Base-by-base conservation (phyloP, 371 early-diverging fungal genomes). In the Homolaphlyctis polyrhiza region DNA sequence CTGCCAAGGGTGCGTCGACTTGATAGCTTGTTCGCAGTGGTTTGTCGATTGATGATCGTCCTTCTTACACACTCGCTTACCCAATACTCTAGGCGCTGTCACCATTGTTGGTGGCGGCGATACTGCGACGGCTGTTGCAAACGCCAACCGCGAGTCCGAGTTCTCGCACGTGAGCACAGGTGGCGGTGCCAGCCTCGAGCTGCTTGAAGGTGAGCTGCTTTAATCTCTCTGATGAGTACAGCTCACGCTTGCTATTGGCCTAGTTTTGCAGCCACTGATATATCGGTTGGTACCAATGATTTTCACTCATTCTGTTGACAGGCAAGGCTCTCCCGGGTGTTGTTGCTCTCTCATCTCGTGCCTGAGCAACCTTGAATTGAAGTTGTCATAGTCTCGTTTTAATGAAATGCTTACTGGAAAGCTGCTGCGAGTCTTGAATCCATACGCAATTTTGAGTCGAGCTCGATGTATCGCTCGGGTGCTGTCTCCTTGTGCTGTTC, bases 151-250 rank as follows among this genome's bases (percentile, higher is more conserved):
- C 63, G 93, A 89, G 65, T 88, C 85, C 66, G 87, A 91, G 75
- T 91, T 99, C 76, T 88, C 88, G 65, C 97, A 98, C 78, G 93
- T 98, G 66, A 89, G 90, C 60, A 99, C 99, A 61, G 99, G 99
- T 72, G 98, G 98, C 62, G 99, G 98, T 81, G 96, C 97, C 51
- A 87, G 88, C 58, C 84, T 99, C 64, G 97, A 97, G 83, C 86
- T 98, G 34, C 84, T 98, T 63, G 98, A 97, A 82, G 98, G 93
- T 67, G 85, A 85, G 18, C 39, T 39, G 18, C n/a, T n/a, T n/a
- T n/a, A n/a, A n/a, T n/a, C n/a, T n/a, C n/a, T n/a, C n/a, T n/a
- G n/a, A n/a, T n/a, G n/a, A n/a, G n/a, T n/a, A n/a, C n/a, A n/a
- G n/a, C n/a, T n/a, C n/a, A n/a, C n/a, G n/a, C n/a, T n/a, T n/a